A percentile compares a stretch with the other conserved stretches of the same genome.
phyloP scores from a whole-genome alignment of 202 grass and related monocot species.

The Digitaria exilis region DNA sequence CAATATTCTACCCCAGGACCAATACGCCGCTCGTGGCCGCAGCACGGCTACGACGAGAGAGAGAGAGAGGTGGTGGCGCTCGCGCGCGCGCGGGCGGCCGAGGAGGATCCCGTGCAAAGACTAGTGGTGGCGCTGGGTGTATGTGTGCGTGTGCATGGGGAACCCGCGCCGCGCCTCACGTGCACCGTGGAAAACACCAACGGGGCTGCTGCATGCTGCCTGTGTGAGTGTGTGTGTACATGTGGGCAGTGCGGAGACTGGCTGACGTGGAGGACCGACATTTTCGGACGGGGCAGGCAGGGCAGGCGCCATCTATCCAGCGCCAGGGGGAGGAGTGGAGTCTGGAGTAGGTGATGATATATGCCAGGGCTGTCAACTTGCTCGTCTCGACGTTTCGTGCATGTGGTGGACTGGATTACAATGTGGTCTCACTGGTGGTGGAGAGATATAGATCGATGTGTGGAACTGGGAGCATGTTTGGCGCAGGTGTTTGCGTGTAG shows the following conservation, averaged over 20 bases:
- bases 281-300: constrained; percentile 1
- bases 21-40: constrained; percentile 42
- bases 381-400: neutral
- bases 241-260: neutral
- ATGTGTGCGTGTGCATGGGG: constrained; percentile 28
- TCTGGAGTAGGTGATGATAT: neutral
- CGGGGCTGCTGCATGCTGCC: too few relatives aligned
- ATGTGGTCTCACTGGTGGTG: neutral
- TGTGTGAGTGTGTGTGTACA: too few relatives aligned
- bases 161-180: constrained; percentile 48
- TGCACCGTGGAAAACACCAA: constrained; percentile 59
- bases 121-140: neutral
- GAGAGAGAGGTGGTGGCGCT: neutral
- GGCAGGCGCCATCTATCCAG: too few relatives aligned
- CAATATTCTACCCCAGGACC: constrained; percentile 49
- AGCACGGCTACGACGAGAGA: neutral
- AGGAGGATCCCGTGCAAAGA: constrained; percentile 45
- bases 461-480: constrained; percentile 15
- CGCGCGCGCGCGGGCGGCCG: constrained; percentile 11
- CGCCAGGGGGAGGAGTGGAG: too few relatives aligned
- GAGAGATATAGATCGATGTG: neutral
- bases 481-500: constrained; percentile 26
- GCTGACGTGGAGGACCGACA: constrained; percentile 33
- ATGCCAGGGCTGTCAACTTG: too few relatives aligned
- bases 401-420: neutral